Conservation (phyloP, 257 asterid genomes). For the Solanum medicagineum region DNA sequence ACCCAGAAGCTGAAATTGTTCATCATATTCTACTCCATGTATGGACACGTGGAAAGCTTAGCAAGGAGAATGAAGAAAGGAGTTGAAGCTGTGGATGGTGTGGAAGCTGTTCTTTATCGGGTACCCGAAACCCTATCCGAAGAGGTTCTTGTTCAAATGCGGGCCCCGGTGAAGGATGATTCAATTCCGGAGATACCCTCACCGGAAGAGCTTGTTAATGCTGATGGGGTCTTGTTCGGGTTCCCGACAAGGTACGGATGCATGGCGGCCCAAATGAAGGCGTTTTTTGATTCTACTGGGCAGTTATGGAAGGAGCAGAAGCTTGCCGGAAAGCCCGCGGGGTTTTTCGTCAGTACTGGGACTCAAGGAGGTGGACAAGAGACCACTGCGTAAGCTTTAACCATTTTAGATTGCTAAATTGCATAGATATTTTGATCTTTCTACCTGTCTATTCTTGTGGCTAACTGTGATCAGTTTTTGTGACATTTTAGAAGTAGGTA, state of each 20-base stretch:
- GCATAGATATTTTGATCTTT: neutral
- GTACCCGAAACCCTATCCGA: slow-evolving; percentile 77
- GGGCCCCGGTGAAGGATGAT: slow-evolving; percentile 68
- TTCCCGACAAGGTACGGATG: slow-evolving; percentile 86
- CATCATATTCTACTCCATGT: slow-evolving; percentile 84
- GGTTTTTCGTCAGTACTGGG: slow-evolving; percentile 93
- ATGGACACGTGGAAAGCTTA: slow-evolving; percentile 87
- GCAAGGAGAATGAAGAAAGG: slow-evolving; percentile 76
- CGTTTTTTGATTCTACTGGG: slow-evolving; percentile 82
- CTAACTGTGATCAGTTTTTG: neutral
- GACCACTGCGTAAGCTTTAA: slow-evolving; percentile 71
- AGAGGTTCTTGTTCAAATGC: slow-evolving; percentile 51
- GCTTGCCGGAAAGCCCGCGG: slow-evolving; percentile 92
- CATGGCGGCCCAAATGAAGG: slow-evolving; percentile 97
- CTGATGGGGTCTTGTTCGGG: slow-evolving; percentile 76
- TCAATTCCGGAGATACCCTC: slow-evolving; percentile 48
- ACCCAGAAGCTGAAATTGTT: slow-evolving; percentile 27
- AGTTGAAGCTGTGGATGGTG: slow-evolving; percentile 52
- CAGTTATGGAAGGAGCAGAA: slow-evolving; percentile 74
- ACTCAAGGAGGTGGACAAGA: slow-evolving; percentile 99
- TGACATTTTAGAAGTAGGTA: neutral
- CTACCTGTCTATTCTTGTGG: neutral
- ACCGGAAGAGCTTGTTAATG: slow-evolving; percentile 38
- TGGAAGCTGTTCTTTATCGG: slow-evolving; percentile 53
- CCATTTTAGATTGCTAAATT: neutral